These are phyloP conservation scores for Tanacetum coccineum DNA, from an alignment of 129 eudicot species.

Conservation along the genomic window DNA sequence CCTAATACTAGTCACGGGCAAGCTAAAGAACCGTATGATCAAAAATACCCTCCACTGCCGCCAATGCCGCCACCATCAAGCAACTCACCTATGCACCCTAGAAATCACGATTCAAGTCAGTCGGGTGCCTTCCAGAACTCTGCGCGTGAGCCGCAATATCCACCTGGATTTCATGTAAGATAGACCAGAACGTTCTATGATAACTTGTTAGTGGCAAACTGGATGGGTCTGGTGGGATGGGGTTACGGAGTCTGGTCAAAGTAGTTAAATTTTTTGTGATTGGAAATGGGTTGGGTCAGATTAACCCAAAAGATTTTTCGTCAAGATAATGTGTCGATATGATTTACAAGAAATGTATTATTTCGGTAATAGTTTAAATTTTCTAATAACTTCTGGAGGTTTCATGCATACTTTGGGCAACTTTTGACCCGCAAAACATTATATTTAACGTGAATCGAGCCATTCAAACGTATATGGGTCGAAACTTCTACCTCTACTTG, in stretches of 20 bases:
- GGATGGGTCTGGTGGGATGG: too few relatives aligned
- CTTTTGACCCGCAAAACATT: neutral
- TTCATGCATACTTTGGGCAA: neutral
- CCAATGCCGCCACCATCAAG: constrained; percentile 86
- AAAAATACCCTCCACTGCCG: constrained; percentile 29
- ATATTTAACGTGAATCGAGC: neutral
- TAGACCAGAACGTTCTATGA: neutral
- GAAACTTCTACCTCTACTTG: neutral
- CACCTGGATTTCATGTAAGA: constrained; percentile 60
- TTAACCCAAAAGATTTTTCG: neutral
- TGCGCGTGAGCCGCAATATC: constrained; percentile 42
- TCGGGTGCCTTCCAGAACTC: constrained; percentile 41
- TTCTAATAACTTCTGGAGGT: neutral
- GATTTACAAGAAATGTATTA: neutral
- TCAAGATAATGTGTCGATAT: neutral
- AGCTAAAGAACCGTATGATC: constrained; percentile 47
- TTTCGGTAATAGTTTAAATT: too few relatives aligned
- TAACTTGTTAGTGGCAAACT: constrained; percentile 4
- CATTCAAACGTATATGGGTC: neutral
- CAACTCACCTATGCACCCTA: constrained; percentile 48
- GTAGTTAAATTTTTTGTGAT: neutral
- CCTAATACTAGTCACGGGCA: constrained; percentile 42
- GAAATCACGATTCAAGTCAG: constrained; percentile 41
- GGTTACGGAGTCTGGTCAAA: neutral
- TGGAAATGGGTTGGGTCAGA: neutral